Percentiles rank a stretch among this genome's conserved stretches.
Conservation (phyloP, 108 stramenopile genomes). For the Seminavis robusta region DNA sequence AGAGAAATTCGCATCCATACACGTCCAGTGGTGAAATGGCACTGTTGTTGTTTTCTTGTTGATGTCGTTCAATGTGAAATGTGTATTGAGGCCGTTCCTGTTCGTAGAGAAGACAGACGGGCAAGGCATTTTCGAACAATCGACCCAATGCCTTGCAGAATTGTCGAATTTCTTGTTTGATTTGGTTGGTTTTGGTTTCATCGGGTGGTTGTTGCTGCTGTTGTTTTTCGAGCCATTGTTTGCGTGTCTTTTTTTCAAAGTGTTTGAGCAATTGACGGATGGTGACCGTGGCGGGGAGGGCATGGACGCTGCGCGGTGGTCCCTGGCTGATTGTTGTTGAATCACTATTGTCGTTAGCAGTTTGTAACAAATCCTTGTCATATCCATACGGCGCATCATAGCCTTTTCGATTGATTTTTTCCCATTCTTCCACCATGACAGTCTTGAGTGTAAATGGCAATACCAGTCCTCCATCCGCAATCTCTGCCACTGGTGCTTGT, state of each 20-base stretch:
- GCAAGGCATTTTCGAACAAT: conserved; percentile 67
- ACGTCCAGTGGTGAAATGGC: conserved; percentile 24
- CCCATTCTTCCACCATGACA: conserved; percentile 65
- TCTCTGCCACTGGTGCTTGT: not conserved
- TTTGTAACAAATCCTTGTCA: conserved; percentile 17
- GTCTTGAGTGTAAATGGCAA: conserved; percentile 70
- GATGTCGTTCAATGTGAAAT: conserved; percentile 16
- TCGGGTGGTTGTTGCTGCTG: not conserved
- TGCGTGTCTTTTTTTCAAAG: conserved; percentile 38
- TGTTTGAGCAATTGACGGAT: conserved; percentile 50
- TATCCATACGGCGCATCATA: conserved; percentile 15
- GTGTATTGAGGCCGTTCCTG: conserved; percentile 70
- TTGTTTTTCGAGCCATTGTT: not conserved
- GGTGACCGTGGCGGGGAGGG: conserved; percentile 54
- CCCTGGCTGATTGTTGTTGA: not conserved
- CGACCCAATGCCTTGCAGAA: conserved; percentile 50
- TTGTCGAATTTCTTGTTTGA: conserved; percentile 15
- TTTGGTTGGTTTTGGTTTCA: conserved; percentile 7
- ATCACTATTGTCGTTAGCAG: too few species aligned
- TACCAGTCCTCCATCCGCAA: not conserved
- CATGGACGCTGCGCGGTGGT: conserved; percentile 40
- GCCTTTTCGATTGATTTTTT: conserved; percentile 50
- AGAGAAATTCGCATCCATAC: conserved; percentile 69
- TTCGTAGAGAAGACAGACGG: conserved; percentile 54
- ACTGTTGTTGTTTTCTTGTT: not conserved